Base-by-base conservation (phyloP, 2,329 filamentous ascomycete genomes). In the Epichloe elymi region DNA sequence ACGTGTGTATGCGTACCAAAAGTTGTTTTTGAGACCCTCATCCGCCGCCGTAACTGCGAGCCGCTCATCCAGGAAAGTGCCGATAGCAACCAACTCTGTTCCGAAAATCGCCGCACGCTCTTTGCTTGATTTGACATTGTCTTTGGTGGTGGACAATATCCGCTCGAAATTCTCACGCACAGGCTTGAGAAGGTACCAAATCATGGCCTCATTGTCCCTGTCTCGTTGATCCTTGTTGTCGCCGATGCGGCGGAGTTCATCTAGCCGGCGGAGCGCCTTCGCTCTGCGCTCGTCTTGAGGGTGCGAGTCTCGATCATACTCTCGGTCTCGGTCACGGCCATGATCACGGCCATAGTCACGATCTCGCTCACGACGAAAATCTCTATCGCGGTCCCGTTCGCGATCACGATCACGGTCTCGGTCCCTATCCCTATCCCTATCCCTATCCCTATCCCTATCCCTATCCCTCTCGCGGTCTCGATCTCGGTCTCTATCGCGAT, bases 61-160 rank as follows among this genome's bases (percentile, higher is more conserved):
- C 51, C 64, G 65, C 53, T 67, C 68, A 47, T 77, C 74, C 54
- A 84, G 76, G 58, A 82, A 83, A 51, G 77, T 75, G 49, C 82
- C 82, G 62, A 85, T 80, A 4, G 73, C 73, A 41, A 82, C 70
- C 38, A 85, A 66, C 59, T 83, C 77, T 30, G 70, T 68, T 58
- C 81, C 82, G 60, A 84, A 76, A 42, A 82, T 74, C 59, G 71
- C 74, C 20, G 82, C 75, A 43, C 82, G 74, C 49, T 78, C 74
- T 56, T 82, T 80, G 58, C 78, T 77, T 30, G 76, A 79, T 50
- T 79, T 79, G 54, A 82, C 77, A 47, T 75, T 75, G 57, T 80
- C 79, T 56, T 77, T 78, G 2, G 78, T 84, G 4, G 80, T 81
- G 48, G 74, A 75, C 50, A 77, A 70, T 50, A 85, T 77, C 30